phyloP scores from a whole-genome alignment of 768 basidiomycete species.

The Antrodiella citrinella region DNA sequence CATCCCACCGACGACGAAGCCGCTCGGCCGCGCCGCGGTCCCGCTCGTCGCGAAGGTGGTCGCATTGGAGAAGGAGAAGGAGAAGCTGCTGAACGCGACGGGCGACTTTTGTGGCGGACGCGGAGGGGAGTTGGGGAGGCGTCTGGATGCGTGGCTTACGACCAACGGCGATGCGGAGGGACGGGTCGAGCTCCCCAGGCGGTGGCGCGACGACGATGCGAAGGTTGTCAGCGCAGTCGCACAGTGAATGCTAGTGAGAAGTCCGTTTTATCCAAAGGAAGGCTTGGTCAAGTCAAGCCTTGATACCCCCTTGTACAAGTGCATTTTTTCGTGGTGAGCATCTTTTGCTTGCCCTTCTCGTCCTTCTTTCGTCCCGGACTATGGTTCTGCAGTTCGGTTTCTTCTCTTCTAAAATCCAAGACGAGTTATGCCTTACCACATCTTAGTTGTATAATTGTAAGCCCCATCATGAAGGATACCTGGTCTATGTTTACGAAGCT shows the following conservation, averaged over 20 bases:
- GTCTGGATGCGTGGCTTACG: constrained; percentile 66
- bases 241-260: neutral
- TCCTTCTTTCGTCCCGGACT: no score
- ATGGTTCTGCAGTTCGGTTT: neutral
- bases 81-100: constrained; percentile 60
- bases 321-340: neutral
- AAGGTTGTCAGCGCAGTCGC: neutral
- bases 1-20: constrained; percentile 8
- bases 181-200: constrained; percentile 17
- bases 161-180: constrained; percentile 21
- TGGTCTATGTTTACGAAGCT: neutral
- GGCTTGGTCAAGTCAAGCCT: neutral
- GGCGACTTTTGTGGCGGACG: constrained; percentile 76
- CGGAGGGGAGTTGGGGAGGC: constrained; percentile 67
- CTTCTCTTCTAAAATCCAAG: neutral
- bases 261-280: neutral
- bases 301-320: neutral
- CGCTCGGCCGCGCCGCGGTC: constrained; percentile 36
- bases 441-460: neutral
- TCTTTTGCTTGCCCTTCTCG: no score
- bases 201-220: constrained; percentile 17
- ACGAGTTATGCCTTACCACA: neutral
- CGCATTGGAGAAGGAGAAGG: constrained; percentile 55
- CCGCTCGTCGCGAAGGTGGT: constrained; percentile 39
- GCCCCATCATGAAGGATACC: neutral